Conservation (phyloP, 352 stramenopile genomes). For the Phytophthora kernoviae region DNA sequence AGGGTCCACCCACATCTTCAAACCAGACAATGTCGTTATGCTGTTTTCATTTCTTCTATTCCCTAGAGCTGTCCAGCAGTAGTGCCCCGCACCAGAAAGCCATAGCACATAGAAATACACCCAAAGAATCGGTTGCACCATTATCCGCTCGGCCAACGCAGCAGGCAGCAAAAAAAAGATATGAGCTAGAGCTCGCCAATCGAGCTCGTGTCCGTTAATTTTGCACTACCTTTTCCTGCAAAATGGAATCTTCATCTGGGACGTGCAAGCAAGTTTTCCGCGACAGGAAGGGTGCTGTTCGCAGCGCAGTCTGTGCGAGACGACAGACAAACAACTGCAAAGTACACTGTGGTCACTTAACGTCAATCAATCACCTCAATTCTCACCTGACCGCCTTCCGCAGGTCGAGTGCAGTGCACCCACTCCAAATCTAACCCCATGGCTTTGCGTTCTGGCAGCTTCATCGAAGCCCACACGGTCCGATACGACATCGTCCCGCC, state of each 20-base stretch:
- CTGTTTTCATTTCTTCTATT: constrained; percentile 23
- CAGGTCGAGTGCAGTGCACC: constrained; percentile 12
- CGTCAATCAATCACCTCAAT: not conserved
- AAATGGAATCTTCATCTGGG: constrained; percentile 1
- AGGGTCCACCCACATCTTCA: constrained; percentile 56
- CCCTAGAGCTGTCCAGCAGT: constrained; percentile 1
- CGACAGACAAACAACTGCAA: no score
- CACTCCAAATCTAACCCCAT: constrained; percentile 7
- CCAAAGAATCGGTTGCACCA: constrained; percentile 5
- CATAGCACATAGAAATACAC: constrained; percentile 5
- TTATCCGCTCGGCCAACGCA: not conserved
- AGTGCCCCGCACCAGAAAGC: not conserved
- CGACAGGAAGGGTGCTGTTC: not conserved
- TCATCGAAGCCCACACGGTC: constrained; percentile 15
- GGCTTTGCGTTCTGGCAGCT: constrained; percentile 11
- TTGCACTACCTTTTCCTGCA: not conserved
- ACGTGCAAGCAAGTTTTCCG: not conserved
- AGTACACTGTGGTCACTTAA: not conserved
- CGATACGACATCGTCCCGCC: constrained; percentile 4
- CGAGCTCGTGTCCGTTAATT: not conserved
- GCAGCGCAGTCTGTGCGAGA: no score
- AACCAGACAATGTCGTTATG: constrained; percentile 37
- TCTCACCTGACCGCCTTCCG: constrained; percentile 1
- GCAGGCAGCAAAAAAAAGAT: not conserved
- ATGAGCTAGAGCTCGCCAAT: not conserved